phyloP scores from a whole-genome alignment of 345 rosid genomes.

The Cardamine chenopodiifolia region DNA sequence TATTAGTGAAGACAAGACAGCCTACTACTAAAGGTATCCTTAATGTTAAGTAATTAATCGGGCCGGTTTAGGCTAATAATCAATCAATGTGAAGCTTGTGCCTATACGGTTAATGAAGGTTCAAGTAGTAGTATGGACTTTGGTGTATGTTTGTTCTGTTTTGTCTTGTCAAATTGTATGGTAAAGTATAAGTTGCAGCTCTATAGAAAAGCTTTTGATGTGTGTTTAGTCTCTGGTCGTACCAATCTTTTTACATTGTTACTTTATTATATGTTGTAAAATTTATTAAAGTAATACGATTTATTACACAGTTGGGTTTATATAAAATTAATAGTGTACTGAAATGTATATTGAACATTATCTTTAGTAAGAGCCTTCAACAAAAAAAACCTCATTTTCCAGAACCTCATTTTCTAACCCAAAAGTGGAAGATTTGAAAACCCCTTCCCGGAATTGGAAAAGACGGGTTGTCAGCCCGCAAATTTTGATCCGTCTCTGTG shows the following conservation, averaged over 20 bases:
- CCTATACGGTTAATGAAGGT: background rate
- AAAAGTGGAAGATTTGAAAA: no score
- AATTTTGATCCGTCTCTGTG: no score
- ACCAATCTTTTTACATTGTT: background rate
- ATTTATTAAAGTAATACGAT: background rate
- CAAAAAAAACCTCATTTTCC: no score
- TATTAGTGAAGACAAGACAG: constrained; percentile 42
- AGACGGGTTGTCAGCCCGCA: no score
- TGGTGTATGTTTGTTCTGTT: constrained; percentile 13
- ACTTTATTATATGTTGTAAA: background rate
- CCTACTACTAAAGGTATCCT: constrained; percentile 31
- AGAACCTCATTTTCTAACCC: no score
- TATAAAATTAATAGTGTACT: background rate
- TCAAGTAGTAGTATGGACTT: background rate
- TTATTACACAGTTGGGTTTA: background rate
- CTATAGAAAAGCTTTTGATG: background rate
- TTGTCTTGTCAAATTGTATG: constrained; percentile 4
- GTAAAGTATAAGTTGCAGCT: constrained; percentile 12
- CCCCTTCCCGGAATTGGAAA: no score
- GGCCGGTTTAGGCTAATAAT: background rate
- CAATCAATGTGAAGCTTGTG: background rate
- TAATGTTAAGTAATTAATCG: background rate
- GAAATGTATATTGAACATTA: background rate
- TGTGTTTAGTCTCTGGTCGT: constrained; percentile 10
- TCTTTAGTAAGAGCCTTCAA: background rate